phyloP scores from a whole-genome alignment of 2,329 filamentous ascomycete species.

The Colletotrichum limetticola region DNA sequence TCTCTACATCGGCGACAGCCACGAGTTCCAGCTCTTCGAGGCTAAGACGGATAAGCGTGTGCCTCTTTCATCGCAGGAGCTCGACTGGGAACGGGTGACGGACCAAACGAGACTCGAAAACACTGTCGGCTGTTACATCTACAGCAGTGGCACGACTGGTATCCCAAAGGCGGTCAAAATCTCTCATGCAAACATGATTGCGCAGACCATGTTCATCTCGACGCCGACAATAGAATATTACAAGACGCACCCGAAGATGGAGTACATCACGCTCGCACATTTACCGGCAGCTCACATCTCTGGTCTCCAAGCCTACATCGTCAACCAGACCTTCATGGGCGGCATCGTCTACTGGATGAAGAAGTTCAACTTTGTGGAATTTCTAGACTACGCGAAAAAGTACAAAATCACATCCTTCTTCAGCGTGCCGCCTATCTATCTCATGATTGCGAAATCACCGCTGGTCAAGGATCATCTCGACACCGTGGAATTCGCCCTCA shows the following conservation, averaged over 20 bases:
- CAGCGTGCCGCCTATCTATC: slow-evolving; percentile 70
- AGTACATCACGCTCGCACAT: slow-evolving; percentile 52
- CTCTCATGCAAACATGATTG: slow-evolving; percentile 57
- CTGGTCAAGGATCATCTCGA: slow-evolving; percentile 66
- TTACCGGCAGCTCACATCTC: slow-evolving; percentile 59
- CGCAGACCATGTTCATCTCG: slow-evolving; percentile 46
- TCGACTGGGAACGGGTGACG: slow-evolving; percentile 66
- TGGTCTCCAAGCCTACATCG: slow-evolving; percentile 55
- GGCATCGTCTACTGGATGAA: slow-evolving; percentile 71
- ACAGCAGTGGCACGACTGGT: slow-evolving; percentile 61
- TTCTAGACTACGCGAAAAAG: slow-evolving; percentile 62
- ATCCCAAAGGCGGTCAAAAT: slow-evolving; percentile 58
- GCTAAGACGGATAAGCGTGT: slow-evolving; percentile 43
- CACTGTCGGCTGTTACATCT: slow-evolving; percentile 55
- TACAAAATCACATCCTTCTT: slow-evolving; percentile 65
- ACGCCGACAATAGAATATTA: slow-evolving; percentile 43
- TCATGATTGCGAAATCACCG: slow-evolving; percentile 67
- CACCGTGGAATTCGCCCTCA: slow-evolving; percentile 56
- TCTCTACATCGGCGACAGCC: slow-evolving; percentile 35
- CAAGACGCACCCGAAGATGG: slow-evolving; percentile 40
- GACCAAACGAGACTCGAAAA: slow-evolving; percentile 55
- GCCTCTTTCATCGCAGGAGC: slow-evolving; percentile 47
- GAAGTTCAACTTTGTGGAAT: slow-evolving; percentile 65
- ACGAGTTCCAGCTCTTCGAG: slow-evolving; percentile 39
- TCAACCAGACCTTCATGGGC: slow-evolving; percentile 53